Conservation (phyloP, 2,329 filamentous ascomycete genomes). For the Pseudogymnoascus sp. region DNA sequence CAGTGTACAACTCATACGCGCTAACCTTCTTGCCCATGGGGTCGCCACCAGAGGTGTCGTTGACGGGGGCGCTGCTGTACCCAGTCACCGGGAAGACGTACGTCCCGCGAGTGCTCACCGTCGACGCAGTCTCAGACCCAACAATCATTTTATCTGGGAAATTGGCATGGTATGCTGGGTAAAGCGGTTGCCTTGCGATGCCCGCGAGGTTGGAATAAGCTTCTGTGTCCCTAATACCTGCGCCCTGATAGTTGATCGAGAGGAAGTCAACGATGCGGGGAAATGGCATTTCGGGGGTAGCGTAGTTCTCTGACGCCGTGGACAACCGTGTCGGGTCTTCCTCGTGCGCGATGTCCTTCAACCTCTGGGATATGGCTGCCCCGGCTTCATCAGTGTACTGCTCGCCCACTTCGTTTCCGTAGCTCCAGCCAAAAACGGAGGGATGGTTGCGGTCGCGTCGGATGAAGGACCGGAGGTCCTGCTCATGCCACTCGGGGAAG, state of each 20-base stretch:
- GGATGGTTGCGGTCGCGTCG: constrained; percentile 47
- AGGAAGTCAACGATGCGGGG: constrained; percentile 37
- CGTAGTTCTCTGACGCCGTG: constrained; percentile 40
- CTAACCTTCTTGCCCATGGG: constrained; percentile 31
- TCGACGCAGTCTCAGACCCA: constrained; percentile 36
- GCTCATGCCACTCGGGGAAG: constrained; percentile 45
- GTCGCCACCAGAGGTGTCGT: constrained; percentile 33
- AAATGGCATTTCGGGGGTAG: constrained; percentile 33
- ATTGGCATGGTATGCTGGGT: constrained; percentile 34
- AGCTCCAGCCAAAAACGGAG: constrained; percentile 43
- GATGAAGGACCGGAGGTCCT: constrained; percentile 41
- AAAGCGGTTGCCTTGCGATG: constrained; percentile 24
- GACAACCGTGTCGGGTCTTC: constrained; percentile 40
- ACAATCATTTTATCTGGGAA: constrained; percentile 41
- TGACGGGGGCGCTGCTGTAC: constrained; percentile 31
- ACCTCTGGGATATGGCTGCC: constrained; percentile 25
- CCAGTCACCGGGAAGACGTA: constrained; percentile 43
- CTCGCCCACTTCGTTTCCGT: constrained; percentile 46
- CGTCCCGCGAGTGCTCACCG: constrained; percentile 41
- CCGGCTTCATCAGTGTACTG: constrained; percentile 31
- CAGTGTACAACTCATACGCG: constrained; percentile 43
- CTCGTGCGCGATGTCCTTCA: constrained; percentile 34
- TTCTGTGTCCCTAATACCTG: constrained; percentile 27
- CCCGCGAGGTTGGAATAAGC: constrained; percentile 21
- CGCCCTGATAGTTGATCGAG: constrained; percentile 48